Conservation (phyloP, 495 filamentous ascomycete species). For the Pseudevernia furfuracea region DNA sequence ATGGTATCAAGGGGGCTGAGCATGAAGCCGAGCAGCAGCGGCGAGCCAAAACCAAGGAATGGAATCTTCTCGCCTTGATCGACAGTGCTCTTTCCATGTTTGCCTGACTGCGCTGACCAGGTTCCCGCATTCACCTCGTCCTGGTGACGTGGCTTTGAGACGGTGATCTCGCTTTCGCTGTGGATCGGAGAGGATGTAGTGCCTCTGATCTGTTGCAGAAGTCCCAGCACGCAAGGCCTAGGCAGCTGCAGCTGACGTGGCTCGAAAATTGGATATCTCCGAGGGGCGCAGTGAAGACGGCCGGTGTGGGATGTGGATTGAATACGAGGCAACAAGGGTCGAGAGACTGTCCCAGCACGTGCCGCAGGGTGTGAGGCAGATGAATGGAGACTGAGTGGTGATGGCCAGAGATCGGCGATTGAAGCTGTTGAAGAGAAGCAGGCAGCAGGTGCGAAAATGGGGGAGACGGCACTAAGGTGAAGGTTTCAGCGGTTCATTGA, state of each 20-base stretch:
- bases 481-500: neutral
- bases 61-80: neutral
- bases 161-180: slow-evolving; percentile 4
- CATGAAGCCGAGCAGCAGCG: neutral
- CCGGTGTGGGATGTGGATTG: neutral
- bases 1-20: neutral
- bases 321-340: neutral
- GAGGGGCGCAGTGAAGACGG: neutral
- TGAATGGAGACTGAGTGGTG: slow-evolving; percentile 3
- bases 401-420: neutral
- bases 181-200: neutral
- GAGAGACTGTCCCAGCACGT: slow-evolving; percentile 1
- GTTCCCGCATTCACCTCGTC: neutral
- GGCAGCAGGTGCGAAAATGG: neutral
- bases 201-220: neutral
- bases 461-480: neutral
- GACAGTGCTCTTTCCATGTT: neutral
- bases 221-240: neutral
- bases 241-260: neutral
- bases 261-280: neutral
- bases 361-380: neutral
- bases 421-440: neutral
- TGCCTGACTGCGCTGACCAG: neutral
- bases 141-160: neutral
- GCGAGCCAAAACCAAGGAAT: neutral